Evolutionary conservation across 2,329 filamentous ascomycete species (phyloP), one percentile per base, ranked within the genome.

Genomic region (Graphilbum fragrans): DNA sequence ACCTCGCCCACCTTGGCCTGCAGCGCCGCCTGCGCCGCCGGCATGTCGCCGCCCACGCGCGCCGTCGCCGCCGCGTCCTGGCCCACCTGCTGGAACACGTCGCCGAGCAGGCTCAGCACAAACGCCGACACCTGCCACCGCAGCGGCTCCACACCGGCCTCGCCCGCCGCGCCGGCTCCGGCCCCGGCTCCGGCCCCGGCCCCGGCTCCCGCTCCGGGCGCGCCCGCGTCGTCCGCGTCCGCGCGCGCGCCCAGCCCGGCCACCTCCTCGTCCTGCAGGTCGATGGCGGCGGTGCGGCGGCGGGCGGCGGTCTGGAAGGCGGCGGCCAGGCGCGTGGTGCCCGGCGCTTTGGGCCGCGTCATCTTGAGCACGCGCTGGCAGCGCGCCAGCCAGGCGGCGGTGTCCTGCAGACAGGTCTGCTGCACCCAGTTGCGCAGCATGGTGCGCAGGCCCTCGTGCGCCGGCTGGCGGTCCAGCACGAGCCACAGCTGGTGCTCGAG

Each of bases 81-180:
- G 45, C 74, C 77, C 22, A 94, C 77, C 42, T 90, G 74, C 34
- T 72, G 64, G 49, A 96, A 81, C 19, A 96, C 75, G 48, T 94
- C 86, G 49, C 78, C 81, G 35, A 98, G 70, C 55, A 87, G 87
- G 50, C 82, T 78, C 76, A 98, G 88, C 12, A 87, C 88, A 61
- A 96, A 96, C 2, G 87, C 87, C 27, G 86, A 80, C 7, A 94
- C 90, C 58, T 98, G 92, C 92, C 92, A 98, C 50, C 87, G 80
- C 46, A 98, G 67, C 14, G 92, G 76, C 57, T 98, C 92, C 52
- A 93, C 87, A 18, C 87, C 80, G 9, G 79, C 64, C 50, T 64
- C 53, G 27, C 65, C 67, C 37, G 63, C 63, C 1, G 59, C 42
- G 6, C 18, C 31, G 11, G 20, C 20, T 55, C 48, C 21, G 63